Base-by-base conservation (phyloP, 2,329 filamentous ascomycete species). In the Colletotrichum sp. region DNA sequence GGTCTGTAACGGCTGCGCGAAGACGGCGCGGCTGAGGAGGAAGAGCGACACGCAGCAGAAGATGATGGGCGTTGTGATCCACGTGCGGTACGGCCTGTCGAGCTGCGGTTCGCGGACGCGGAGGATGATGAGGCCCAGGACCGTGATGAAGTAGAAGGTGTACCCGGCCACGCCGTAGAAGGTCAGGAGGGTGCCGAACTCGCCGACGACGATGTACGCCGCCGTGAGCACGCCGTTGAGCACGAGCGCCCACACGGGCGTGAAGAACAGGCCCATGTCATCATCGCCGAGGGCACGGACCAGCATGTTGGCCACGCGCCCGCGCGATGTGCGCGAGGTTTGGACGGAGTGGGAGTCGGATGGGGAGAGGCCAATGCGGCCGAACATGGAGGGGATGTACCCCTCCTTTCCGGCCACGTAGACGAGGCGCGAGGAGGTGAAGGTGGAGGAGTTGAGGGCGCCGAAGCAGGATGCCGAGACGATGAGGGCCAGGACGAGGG, bases 11-110 rank as follows among this genome's bases (percentile, higher is more conserved):
- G 97, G 97, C 84, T 98, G 93, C 36, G 95, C 94, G 81, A 99
- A 97, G 16, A 98, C 92, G 5, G 96, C 95, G 65, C 97, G 89
- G 80, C 92, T 96, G 55, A 99, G 90, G 76, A 99, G 84, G 81
- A 99, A 99, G 76, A 99, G 83, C 81, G 95, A 98, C 51, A 99
- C 97, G 81, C 97, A 99, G 89, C 97, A 99, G 82, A 99, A 99
- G 70, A 98, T 96, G 77, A 99, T 96, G 13, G 97, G 97, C 4
- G 97, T 99, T 1, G 93, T 93, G 80, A 99, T 98, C 97, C 96
- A 99, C 5, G 96, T 98, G 82, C 92, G 93, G 84, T 99, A 99
- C 1, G 97, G 96, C 31, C 97, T 87, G 82, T 98, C 95, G 59
- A 99, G 89, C 75, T 93, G 88, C 6, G 97, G 97, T 83, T 99